A percentile compares a stretch with the other conserved stretches of the same genome.
Evolutionary conservation across 768 basidiomycete species (phyloP).

Genomic region (Lentinula raphanica): DNA sequence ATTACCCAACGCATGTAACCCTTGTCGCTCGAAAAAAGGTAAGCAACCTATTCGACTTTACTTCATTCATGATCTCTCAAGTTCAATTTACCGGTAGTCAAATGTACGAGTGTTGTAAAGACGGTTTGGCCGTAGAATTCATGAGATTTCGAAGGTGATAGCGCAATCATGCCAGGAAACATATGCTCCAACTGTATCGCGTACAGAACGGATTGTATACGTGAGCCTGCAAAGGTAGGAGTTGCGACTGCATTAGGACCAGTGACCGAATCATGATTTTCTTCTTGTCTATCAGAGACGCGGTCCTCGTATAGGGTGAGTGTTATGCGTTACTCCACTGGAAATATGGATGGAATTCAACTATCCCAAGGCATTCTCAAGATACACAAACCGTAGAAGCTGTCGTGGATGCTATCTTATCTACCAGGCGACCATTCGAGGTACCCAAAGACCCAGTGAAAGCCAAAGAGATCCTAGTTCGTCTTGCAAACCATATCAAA

Average conservation of each 20-base stretch:
- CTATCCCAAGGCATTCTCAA: neutral
- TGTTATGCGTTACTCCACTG: too few relatives aligned
- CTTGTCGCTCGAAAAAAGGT: neutral
- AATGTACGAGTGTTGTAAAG: too few relatives aligned
- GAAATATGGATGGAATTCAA: too few relatives aligned
- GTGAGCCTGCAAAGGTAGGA: slow-evolving; percentile 31
- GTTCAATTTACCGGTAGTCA: too few relatives aligned
- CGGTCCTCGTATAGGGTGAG: slow-evolving; percentile 35
- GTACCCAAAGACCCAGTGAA: neutral
- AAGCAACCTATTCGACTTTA: neutral
- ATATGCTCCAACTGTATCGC: slow-evolving; percentile 39
- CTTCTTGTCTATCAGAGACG: slow-evolving; percentile 16
- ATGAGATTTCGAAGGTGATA: slow-evolving; percentile 28
- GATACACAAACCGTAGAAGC: neutral
- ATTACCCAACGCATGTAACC: neutral
- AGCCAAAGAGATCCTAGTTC: neutral
- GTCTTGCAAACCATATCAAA: neutral
- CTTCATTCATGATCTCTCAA: neutral
- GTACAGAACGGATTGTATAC: slow-evolving; percentile 37
- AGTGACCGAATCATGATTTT: neutral
- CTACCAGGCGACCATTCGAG: neutral
- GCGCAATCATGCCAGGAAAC: slow-evolving; percentile 38
- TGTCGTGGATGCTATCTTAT: neutral
- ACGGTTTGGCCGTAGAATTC: too few relatives aligned
- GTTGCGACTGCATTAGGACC: neutral